These are phyloP conservation scores for Alnus glutinosa DNA, from an alignment of 306 rosid species.

Conservation along the genomic window DNA sequence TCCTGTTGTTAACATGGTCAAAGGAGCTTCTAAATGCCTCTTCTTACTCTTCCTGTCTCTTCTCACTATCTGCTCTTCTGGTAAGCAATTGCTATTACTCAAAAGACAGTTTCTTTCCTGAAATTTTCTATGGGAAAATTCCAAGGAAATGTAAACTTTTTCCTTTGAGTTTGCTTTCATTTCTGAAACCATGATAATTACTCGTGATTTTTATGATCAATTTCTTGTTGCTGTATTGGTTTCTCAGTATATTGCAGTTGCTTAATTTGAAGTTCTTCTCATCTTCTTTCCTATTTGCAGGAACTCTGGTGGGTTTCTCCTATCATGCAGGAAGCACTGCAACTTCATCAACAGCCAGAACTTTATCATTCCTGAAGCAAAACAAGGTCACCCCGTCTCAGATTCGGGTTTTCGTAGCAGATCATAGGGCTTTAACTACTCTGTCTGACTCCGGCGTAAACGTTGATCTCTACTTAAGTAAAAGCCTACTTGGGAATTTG, in stretches of 20 bases:
- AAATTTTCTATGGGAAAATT: background rate
- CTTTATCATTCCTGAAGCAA: slow-evolving; percentile 40
- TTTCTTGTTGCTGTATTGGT: slow-evolving; percentile 9
- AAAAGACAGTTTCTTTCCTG: background rate
- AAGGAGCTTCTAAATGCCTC: slow-evolving; percentile 44
- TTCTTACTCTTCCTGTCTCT: slow-evolving; percentile 53
- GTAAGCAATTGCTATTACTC: slow-evolving; percentile 40
- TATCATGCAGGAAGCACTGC: slow-evolving; percentile 38
- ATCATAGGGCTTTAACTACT: slow-evolving; percentile 40
- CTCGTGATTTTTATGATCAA: background rate
- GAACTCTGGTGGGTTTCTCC: slow-evolving; percentile 54
- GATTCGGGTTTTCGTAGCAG: slow-evolving; percentile 41
- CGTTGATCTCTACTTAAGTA: slow-evolving; percentile 57
- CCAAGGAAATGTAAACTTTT: background rate
- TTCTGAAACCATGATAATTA: slow-evolving; percentile 24
- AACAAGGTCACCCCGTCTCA: slow-evolving; percentile 45
- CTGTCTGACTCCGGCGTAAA: slow-evolving; percentile 39
- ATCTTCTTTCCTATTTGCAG: slow-evolving; percentile 31
- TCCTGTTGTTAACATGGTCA: slow-evolving; percentile 49
- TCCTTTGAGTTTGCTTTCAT: slow-evolving; percentile 20
- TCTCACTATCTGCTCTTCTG: slow-evolving; percentile 52
- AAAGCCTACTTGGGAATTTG: slow-evolving; percentile 35
- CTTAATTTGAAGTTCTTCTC: slow-evolving; percentile 17
- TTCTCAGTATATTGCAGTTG: background rate
- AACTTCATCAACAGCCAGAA: slow-evolving; percentile 30